Conservation (phyloP, 768 basidiomycete species). For the Pleurotus platypus region DNA sequence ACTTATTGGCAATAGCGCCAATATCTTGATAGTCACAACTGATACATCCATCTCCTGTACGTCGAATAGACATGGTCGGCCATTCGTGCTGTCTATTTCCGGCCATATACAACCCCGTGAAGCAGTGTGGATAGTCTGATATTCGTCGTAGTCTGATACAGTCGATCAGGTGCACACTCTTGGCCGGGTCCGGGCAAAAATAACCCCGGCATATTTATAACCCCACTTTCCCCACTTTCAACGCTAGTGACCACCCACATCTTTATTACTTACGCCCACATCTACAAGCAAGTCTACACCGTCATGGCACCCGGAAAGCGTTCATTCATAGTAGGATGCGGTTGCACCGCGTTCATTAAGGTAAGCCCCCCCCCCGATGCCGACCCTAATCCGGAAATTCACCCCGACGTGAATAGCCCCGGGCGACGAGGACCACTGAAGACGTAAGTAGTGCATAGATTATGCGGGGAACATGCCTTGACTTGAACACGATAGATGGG, state of each 20-base stretch:
- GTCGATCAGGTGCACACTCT: too few relatives aligned
- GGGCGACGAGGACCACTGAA: constrained; percentile 62
- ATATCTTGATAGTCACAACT: constrained; percentile 68
- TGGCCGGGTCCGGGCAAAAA: too few relatives aligned
- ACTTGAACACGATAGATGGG: constrained; percentile 56
- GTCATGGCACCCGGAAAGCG: constrained; percentile 29
- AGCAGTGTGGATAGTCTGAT: too few relatives aligned
- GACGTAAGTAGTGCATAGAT: constrained; percentile 43
- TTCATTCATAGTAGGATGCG: constrained; percentile 68
- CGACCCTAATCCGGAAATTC: too few relatives aligned
- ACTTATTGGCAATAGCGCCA: constrained; percentile 80
- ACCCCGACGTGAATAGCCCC: constrained; percentile 42
- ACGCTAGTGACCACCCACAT: neutral
- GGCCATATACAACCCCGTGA: too few relatives aligned
- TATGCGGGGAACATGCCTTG: neutral
- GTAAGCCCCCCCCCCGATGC: constrained; percentile 26
- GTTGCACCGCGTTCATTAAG: constrained; percentile 79
- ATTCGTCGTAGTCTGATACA: too few relatives aligned
- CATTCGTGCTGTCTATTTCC: too few relatives aligned
- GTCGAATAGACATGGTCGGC: neutral
- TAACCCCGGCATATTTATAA: too few relatives aligned
- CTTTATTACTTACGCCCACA: neutral
- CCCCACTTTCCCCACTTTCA: neutral
- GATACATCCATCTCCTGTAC: constrained; percentile 57
- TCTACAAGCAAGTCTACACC: too few relatives aligned